Evolutionary conservation across 2,329 filamentous ascomycete genomes (phyloP).

Genomic region (Hortaea sp.): DNA sequence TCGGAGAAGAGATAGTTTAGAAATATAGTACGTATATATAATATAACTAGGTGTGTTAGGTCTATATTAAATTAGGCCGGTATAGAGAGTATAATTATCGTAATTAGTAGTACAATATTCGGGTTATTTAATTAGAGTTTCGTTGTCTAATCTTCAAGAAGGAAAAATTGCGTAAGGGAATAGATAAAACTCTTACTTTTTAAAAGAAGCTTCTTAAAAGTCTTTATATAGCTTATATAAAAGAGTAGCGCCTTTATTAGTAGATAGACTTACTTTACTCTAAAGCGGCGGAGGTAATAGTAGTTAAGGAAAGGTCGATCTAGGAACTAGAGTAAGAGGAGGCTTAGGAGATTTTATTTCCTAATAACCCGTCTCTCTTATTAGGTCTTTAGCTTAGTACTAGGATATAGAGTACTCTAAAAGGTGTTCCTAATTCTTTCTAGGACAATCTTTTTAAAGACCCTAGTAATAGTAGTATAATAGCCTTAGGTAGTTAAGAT

Average conservation of each 20-base stretch:
- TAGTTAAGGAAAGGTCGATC: no score
- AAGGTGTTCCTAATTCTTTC: neutral
- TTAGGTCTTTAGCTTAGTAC: neutral
- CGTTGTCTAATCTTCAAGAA: neutral
- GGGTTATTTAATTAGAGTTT: neutral
- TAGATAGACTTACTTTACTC: neutral
- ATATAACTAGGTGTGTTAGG: neutral
- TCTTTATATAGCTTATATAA: neutral
- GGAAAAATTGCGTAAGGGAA: neutral
- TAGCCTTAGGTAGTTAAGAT: neutral
- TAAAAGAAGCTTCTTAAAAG: neutral
- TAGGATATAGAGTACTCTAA: neutral
- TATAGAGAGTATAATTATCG: neutral
- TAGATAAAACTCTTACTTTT: neutral
- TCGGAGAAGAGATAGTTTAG: neutral
- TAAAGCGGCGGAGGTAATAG: neutral
- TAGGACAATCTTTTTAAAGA: neutral
- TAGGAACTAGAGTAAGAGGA: no score
- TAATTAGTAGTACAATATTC: neutral
- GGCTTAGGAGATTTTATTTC: no score
- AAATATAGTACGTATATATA: neutral
- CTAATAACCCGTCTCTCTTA: no score
- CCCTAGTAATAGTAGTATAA: neutral
- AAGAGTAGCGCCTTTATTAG: neutral
- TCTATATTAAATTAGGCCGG: neutral